Evolutionary conservation across 345 rosid species (phyloP), one percentile per base, ranked within the genome.

Genomic region (Salix dunnii): DNA sequence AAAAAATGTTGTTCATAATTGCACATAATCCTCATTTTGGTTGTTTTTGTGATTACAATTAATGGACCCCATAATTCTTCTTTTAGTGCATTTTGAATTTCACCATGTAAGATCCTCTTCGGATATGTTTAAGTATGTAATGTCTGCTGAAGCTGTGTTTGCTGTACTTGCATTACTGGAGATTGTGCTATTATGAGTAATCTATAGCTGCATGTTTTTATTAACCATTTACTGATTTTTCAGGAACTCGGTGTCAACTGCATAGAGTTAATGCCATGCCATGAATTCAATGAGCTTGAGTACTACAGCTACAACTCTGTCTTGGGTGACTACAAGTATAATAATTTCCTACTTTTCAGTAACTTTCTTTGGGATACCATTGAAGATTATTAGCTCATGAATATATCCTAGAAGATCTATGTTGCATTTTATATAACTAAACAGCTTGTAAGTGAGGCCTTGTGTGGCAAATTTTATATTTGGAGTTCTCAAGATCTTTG

Each of bases 211-310:
- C 60, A 42, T 76, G 58, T 72, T 61, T 33, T 76, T 66, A 73
- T 74, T 53, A 51, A 40, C 31, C 64, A 67, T 85, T 70, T 80
- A 40, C 72, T 74, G 70, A 53, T 81, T 83, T 84, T 83, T 80
- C 86, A 95, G 99, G 99, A 91, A 74, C 97, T 95, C 82, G 99
- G 99, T 73, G 82, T 95, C 79, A 95, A 93, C 82, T 95, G 99
- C 80, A 89, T 95, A 83, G 99, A 95, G 80, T 76, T 93, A 80
- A 93, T 95, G 99, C 99, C 99, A 67, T 95, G 97, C 84, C 97
- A 95, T 74, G 97, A 95, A 82, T 95, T 95, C 82, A 95, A 95
- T 80, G 99, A 95, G 86, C 86, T 95, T 82, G 99, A 95, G 87
- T 87, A 91, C 86, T 88, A 82, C 90, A 89, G 90, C 86, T 90